These are phyloP conservation scores for Exophiala sideris DNA, from an alignment of 2,329 filamentous ascomycete species.

Conservation along the genomic window DNA sequence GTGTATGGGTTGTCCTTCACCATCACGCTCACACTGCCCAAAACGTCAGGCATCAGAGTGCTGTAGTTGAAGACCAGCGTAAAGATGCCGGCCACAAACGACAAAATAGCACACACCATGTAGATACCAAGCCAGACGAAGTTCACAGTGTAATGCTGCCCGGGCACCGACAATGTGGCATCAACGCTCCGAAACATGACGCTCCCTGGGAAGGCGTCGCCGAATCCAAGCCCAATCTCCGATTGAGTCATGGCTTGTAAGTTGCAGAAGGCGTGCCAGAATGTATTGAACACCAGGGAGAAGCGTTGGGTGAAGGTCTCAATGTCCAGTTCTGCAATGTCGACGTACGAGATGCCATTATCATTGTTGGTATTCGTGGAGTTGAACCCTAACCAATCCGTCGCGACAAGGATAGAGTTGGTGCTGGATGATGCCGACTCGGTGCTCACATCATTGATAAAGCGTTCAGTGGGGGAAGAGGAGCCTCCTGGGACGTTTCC, in stretches of 20 bases:
- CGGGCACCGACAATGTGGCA: not conserved
- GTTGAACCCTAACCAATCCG: slow-evolving; percentile 5
- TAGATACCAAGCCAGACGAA: slow-evolving; percentile 2
- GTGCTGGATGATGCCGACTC: not conserved
- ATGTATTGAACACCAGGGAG: slow-evolving; percentile 4
- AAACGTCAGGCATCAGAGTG: slow-evolving; percentile 2
- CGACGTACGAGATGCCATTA: not conserved
- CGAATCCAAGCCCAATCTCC: slow-evolving; percentile 3
- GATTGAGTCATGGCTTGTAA: slow-evolving; percentile 4
- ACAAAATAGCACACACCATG: not conserved
- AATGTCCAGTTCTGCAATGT: not conserved
- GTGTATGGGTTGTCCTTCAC: slow-evolving; percentile 4
- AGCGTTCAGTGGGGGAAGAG: slow-evolving; percentile 1
- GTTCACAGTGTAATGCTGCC: slow-evolving; percentile 2
- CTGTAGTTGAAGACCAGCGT: not conserved
- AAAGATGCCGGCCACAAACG: not conserved
- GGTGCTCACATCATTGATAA: slow-evolving; percentile 3
- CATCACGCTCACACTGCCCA: slow-evolving; percentile 5
- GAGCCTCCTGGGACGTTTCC: slow-evolving; percentile 1
- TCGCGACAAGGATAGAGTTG: slow-evolving; percentile 4
- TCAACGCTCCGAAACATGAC: slow-evolving; percentile 1
- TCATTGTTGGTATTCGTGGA: not conserved
- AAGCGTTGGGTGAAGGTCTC: slow-evolving; percentile 3
- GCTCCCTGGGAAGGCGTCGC: not conserved
- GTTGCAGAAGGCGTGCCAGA: slow-evolving; percentile 6